Evolutionary conservation across 257 asterid species (phyloP).

Genomic region (Solanum stenotomum): DNA sequence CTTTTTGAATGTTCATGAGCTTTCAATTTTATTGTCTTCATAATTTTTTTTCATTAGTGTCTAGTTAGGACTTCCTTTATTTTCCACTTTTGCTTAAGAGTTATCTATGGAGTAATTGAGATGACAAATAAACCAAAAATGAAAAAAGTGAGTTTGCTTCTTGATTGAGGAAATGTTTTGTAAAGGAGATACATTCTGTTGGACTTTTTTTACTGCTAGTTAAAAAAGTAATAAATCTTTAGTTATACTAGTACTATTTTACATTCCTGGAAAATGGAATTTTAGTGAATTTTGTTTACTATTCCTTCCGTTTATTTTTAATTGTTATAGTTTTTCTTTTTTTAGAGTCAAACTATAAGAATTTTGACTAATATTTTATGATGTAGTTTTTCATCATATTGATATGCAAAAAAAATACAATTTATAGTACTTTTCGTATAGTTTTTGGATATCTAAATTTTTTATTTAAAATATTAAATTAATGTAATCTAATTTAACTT

Average conservation of each 20-base stretch:
- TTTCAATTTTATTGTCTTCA: not conserved
- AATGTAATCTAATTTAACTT: no score
- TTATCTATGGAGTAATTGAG: not conserved
- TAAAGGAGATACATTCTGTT: not conserved
- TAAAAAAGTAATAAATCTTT: not conserved
- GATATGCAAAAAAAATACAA: fast-evolving
- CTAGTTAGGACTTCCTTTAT: not conserved
- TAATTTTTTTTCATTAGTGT: not conserved
- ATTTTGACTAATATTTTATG: no score
- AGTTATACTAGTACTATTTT: not conserved
- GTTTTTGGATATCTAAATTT: no score
- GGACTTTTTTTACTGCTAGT: not conserved
- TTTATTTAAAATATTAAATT: no score
- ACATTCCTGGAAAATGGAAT: not conserved
- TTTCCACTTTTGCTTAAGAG: not conserved
- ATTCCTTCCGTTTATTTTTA: not conserved
- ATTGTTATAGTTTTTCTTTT: no score
- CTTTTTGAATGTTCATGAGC: not conserved
- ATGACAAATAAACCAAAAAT: not conserved
- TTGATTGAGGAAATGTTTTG: not conserved
- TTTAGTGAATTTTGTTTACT: not conserved
- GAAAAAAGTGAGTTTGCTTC: not conserved
- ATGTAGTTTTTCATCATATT: no score
- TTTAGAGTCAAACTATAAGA: not conserved
- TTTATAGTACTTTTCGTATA: no score